Conservation (phyloP, 306 rosid genomes). For the Vigna trinervia region DNA sequence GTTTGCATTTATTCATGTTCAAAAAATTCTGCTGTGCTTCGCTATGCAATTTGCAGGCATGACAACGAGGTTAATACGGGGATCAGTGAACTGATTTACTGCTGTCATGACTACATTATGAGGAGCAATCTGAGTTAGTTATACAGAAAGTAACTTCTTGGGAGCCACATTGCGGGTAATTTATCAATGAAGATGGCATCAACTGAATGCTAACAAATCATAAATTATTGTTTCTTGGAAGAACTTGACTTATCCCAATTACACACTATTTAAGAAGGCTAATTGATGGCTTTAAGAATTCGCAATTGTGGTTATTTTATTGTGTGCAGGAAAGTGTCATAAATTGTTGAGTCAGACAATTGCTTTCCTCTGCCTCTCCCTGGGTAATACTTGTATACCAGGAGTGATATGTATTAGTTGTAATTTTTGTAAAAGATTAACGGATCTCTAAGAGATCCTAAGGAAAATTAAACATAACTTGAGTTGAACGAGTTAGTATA, state of each 20-base stretch:
- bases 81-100: constrained; percentile 23
- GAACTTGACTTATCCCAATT: neutral
- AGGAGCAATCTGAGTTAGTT: neutral
- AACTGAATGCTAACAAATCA: constrained; percentile 12
- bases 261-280: neutral
- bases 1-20: constrained; percentile 36
- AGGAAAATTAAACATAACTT: too few relatives aligned
- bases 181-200: constrained; percentile 20
- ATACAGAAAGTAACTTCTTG: constrained; percentile 20
- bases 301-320: neutral
- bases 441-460: too few relatives aligned
- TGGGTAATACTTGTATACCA: too few relatives aligned
- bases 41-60: constrained; percentile 3
- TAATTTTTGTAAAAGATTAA: too few relatives aligned
- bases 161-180: constrained; percentile 27
- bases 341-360: neutral
- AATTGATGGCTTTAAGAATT: neutral
- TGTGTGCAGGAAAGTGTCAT: neutral
- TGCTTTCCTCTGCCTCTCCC: neutral
- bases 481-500: too few relatives aligned
- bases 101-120: constrained; percentile 11
- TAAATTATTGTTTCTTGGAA: neutral
- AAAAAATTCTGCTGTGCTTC: neutral
- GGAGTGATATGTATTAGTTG: too few relatives aligned
- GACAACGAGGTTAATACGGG: constrained; percentile 5